Evolutionary conservation across 352 stramenopile genomes (phyloP).

Genomic region (Pythium rishiriense): DNA sequence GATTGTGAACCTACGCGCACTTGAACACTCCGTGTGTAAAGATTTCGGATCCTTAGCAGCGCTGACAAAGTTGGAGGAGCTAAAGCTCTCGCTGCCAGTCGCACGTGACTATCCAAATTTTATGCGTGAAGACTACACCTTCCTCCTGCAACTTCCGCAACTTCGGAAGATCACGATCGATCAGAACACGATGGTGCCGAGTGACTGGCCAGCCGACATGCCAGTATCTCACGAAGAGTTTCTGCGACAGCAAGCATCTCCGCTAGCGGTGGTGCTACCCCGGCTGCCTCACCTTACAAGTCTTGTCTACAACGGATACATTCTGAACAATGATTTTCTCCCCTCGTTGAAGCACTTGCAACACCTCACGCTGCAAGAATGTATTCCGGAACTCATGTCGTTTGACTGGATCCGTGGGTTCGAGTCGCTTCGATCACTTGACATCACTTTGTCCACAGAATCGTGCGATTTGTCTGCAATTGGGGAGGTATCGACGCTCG

Average conservation of each 20-base stretch:
- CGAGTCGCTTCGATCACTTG: neutral
- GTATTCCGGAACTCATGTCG: neutral
- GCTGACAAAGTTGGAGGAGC: neutral
- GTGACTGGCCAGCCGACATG: conserved; percentile 3
- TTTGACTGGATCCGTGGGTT: neutral
- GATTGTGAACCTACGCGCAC: neutral
- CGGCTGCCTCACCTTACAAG: neutral
- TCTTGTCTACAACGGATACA: conserved; percentile 4
- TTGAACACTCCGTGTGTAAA: neutral
- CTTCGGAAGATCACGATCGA: neutral
- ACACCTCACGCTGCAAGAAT: neutral
- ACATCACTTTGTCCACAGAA: neutral
- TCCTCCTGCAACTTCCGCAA: neutral
- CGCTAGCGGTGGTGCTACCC: neutral
- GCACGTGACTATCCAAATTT: neutral
- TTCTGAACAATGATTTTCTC: neutral
- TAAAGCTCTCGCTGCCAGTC: neutral
- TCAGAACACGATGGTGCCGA: neutral
- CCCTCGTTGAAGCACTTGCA: neutral
- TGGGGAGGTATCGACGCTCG: neutral
- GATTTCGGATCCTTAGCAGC: neutral
- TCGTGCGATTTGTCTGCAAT: neutral
- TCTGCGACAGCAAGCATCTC: neutral
- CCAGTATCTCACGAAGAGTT: conserved; percentile 1
- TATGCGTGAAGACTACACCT: neutral